These are phyloP conservation scores for Boletus subparvulus DNA, from an alignment of 768 basidiomycete genomes.

Conservation along the genomic window DNA sequence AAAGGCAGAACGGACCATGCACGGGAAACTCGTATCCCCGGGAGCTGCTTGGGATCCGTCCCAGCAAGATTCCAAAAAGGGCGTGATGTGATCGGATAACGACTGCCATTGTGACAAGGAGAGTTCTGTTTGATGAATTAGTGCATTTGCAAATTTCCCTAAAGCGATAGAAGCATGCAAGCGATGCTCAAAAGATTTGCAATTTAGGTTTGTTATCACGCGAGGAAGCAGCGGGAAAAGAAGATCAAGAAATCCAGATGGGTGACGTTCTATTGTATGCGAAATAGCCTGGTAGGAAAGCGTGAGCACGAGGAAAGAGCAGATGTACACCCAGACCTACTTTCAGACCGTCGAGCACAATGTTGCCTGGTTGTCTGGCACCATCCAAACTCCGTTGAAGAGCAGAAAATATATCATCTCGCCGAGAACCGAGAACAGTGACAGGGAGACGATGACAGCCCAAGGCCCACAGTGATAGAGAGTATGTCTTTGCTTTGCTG, in stretches of 20 bases:
- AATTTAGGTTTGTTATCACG: conserved; percentile 16
- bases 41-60: background rate
- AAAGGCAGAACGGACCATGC: conserved; percentile 31
- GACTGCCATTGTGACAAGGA: conserved; percentile 27
- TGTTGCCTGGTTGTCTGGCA: conserved; percentile 16
- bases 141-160: conserved; percentile 25
- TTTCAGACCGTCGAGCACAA: conserved; percentile 31
- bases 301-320: conserved; percentile 3
- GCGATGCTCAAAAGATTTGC: conserved; percentile 16
- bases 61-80: conserved; percentile 24
- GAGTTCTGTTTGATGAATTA: conserved; percentile 34
- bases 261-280: conserved; percentile 22
- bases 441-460: conserved; percentile 49
- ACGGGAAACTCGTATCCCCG: conserved; percentile 21
- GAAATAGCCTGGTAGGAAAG: conserved; percentile 20
- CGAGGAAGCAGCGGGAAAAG: conserved; percentile 23
- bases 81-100: conserved; percentile 27
- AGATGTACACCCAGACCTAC: conserved; percentile 7
- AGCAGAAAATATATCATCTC: conserved; percentile 32
- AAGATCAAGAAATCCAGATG: conserved; percentile 16
- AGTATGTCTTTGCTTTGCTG: conserved; percentile 44
- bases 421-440: conserved; percentile 35
- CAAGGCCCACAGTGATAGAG: conserved; percentile 51
- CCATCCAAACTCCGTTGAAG: conserved; percentile 39
- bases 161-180: conserved; percentile 23